phyloP scores from a whole-genome alignment of 768 basidiomycete species.

The Candolleomyces eurysporus region DNA sequence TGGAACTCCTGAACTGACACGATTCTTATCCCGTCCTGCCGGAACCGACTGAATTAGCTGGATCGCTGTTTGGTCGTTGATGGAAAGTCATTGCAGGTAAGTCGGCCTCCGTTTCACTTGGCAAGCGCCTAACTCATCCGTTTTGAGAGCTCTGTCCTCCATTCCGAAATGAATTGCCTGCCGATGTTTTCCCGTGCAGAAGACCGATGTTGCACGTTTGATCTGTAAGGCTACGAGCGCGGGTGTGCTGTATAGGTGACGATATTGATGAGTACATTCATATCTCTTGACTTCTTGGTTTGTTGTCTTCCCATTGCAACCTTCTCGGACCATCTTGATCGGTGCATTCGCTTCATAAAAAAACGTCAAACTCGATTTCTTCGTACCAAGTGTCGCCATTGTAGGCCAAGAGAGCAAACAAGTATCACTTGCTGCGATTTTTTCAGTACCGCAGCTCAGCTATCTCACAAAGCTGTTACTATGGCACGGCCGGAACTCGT shows the following conservation, averaged over 20 bases:
- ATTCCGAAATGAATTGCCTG: slow-evolving; percentile 97
- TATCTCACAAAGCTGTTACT: slow-evolving; percentile 92
- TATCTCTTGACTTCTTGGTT: too few species aligned
- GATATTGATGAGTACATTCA: slow-evolving; percentile 77
- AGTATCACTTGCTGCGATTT: slow-evolving; percentile 98
- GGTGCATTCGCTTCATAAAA: not conserved
- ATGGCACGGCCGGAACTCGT: slow-evolving; percentile 99
- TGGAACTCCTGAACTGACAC: not conserved
- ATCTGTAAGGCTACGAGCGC: slow-evolving; percentile 88
- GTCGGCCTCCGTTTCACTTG: slow-evolving; percentile 12
- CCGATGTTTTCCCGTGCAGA: slow-evolving; percentile 97
- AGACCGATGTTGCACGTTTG: slow-evolving; percentile 93
- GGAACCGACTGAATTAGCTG: slow-evolving; percentile 88
- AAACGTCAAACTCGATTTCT: not conserved
- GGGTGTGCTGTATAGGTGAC: slow-evolving; percentile 98
- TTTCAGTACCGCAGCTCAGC: slow-evolving; percentile 96
- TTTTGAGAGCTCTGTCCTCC: slow-evolving; percentile 74
- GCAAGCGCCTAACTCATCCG: not conserved
- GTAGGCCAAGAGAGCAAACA: slow-evolving; percentile 99
- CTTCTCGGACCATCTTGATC: too few species aligned
- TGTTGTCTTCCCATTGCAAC: too few species aligned
- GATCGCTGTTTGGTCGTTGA: slow-evolving; percentile 99
- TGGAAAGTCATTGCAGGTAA: slow-evolving; percentile 90
- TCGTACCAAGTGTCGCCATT: slow-evolving; percentile 79
- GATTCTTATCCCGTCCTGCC: too few species aligned